A percentile compares a stretch with the other conserved stretches of the same genome.
phyloP scores from a whole-genome alignment of 129 eudicot genomes.

The Scalesia atractyloides region DNA sequence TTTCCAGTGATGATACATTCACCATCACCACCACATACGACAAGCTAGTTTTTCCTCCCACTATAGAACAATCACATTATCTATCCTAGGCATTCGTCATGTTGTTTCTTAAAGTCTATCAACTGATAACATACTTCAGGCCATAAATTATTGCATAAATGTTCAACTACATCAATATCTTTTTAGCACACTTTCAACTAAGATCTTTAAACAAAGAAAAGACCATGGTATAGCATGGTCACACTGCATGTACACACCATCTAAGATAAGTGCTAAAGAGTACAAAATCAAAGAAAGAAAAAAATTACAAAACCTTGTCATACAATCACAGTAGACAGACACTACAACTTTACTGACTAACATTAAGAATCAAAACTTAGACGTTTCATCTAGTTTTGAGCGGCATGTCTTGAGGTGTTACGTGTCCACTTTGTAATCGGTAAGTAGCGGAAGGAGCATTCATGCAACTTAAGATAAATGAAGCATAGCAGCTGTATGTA shows the following conservation, averaged over 20 bases:
- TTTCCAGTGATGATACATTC: no score
- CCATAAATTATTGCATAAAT: neutral
- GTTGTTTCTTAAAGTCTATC: no score
- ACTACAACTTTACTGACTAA: neutral
- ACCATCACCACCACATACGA: no score
- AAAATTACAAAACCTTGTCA: neutral
- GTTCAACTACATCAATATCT: neutral
- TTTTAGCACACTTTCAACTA: neutral
- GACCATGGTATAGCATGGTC: conserved; percentile 1
- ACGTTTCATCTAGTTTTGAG: neutral
- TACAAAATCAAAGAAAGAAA: neutral
- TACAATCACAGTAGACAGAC: neutral
- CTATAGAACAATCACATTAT: no score
- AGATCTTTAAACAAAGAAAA: neutral
- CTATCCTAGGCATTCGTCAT: no score
- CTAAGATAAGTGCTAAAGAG: neutral
- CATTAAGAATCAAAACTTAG: neutral
- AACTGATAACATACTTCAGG: no score
- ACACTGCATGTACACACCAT: conserved; percentile 1
- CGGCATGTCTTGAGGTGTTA: neutral
- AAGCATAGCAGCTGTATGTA: neutral
- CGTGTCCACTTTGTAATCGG: neutral
- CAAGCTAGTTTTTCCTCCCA: no score
- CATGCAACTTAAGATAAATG: neutral
- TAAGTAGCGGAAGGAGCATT: neutral